These are phyloP conservation scores for Aspergillus diversus DNA, from an alignment of 495 filamentous ascomycete species.

Conservation along the genomic window DNA sequence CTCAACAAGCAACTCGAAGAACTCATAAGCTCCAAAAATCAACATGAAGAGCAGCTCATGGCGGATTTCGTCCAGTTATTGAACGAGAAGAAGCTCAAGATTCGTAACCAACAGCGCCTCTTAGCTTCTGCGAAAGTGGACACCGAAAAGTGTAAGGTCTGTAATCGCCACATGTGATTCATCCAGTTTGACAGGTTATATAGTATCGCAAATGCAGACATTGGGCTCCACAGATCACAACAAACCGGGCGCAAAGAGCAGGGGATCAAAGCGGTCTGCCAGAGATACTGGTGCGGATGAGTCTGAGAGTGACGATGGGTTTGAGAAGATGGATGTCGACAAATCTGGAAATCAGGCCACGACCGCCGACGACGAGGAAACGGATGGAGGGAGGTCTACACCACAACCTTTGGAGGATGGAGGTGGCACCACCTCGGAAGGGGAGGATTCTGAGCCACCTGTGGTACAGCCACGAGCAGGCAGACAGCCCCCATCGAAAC, in stretches of 20 bases:
- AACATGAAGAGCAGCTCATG: slow-evolving; percentile 71
- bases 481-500: neutral
- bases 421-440: slow-evolving; percentile 47
- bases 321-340: slow-evolving; percentile 66
- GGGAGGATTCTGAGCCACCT: slow-evolving; percentile 21
- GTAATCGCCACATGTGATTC: neutral
- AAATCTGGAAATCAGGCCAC: slow-evolving; percentile 25
- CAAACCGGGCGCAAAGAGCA: slow-evolving; percentile 20
- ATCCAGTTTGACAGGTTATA: neutral
- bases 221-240: slow-evolving; percentile 17
- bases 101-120: slow-evolving; percentile 76
- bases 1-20: slow-evolving; percentile 65
- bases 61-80: slow-evolving; percentile 72
- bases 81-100: slow-evolving; percentile 92
- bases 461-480: slow-evolving; percentile 9
- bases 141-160: slow-evolving; percentile 41
- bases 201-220: slow-evolving; percentile 36
- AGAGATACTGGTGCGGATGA: slow-evolving; percentile 27
- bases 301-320: slow-evolving; percentile 52
- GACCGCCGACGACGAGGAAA: slow-evolving; percentile 35
- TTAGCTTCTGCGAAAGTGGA: slow-evolving; percentile 64
- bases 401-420: slow-evolving; percentile 41
- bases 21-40: slow-evolving; percentile 64
- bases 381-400: slow-evolving; percentile 43
- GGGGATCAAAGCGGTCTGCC: slow-evolving; percentile 51